Evolutionary conservation across 176 grass and related monocot species (phyloP).

Genomic region (Triticum aestivum): DNA sequence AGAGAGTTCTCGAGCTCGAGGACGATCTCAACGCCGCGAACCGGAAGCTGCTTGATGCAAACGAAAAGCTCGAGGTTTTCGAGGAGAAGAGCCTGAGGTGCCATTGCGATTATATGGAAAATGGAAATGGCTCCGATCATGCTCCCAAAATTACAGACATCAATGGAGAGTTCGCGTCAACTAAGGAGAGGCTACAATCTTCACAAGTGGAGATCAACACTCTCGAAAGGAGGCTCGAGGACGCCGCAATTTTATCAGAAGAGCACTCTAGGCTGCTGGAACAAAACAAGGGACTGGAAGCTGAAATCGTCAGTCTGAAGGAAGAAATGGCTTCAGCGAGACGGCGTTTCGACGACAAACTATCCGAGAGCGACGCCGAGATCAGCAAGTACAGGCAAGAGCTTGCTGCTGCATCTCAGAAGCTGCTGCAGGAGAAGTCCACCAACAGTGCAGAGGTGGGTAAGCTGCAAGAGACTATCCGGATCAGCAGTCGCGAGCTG

Average conservation of each 20-base stretch:
- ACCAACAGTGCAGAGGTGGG: background rate
- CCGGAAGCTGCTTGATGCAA: slow-evolving; percentile 27
- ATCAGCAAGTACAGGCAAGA: slow-evolving; percentile 36
- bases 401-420: slow-evolving; percentile 28
- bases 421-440: slow-evolving; percentile 23
- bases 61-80: slow-evolving; percentile 38
- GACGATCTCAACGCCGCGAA: slow-evolving; percentile 39
- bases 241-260: slow-evolving; percentile 16
- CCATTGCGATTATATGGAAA: slow-evolving; percentile 28
- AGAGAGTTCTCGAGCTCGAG: slow-evolving; percentile 58
- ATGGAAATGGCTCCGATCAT: slow-evolving; percentile 18
- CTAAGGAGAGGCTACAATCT: slow-evolving; percentile 32
- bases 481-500: slow-evolving; percentile 14
- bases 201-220: slow-evolving; percentile 32
- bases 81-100: slow-evolving; percentile 38
- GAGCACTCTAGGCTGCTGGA: slow-evolving; percentile 30
- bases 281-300: slow-evolving; percentile 27
- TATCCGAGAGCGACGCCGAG: slow-evolving; percentile 28
- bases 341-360: slow-evolving; percentile 14
- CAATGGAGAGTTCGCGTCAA: background rate
- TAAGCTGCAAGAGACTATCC: slow-evolving; percentile 30
- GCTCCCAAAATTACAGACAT: slow-evolving; percentile 7
- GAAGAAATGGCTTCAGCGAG: slow-evolving; percentile 27
- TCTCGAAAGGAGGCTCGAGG: slow-evolving; percentile 41
- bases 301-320: slow-evolving; percentile 31